A percentile compares a stretch with the other conserved stretches of the same genome.
These are phyloP conservation scores for Suhomyces sp. DNA, from an alignment of 805 yeast species.

Conservation along the genomic window DNA sequence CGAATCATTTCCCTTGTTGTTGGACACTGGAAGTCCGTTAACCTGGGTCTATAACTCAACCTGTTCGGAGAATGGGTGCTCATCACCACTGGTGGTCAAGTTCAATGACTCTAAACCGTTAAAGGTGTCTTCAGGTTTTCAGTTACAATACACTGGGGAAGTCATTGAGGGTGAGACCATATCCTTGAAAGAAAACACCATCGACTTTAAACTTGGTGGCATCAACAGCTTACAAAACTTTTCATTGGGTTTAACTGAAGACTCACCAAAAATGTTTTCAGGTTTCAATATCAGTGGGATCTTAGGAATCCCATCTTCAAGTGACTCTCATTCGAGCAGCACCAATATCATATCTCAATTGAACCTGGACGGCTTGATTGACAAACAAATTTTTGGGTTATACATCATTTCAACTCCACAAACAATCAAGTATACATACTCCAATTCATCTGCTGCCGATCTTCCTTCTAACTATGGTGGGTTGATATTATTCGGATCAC, in stretches of 20 bases:
- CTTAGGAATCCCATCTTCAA: conserved; percentile 50
- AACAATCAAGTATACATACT: conserved; percentile 13
- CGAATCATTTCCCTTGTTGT: conserved; percentile 46
- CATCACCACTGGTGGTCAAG: conserved; percentile 21
- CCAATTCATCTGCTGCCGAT: conserved; percentile 23
- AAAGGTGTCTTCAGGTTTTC: conserved; percentile 35
- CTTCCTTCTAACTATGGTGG: conserved; percentile 31
- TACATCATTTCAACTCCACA: conserved; percentile 17
- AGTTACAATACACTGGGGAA: conserved; percentile 54
- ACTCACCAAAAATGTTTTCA: conserved; percentile 53
- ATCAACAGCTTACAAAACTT: conserved; percentile 25
- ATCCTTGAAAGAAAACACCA: conserved; percentile 26
- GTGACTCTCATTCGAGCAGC: conserved; percentile 22
- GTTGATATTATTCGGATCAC: conserved; percentile 24
- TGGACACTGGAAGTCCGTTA: conserved; percentile 67
- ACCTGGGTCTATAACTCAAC: conserved; percentile 59
- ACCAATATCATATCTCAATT: conserved; percentile 43
- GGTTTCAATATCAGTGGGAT: conserved; percentile 58
- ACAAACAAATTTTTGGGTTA: conserved; percentile 39
- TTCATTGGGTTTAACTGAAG: conserved; percentile 52
- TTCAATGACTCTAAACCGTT: conserved; percentile 20
- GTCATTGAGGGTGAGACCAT: conserved; percentile 51
- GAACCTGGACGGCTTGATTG: conserved; percentile 32
- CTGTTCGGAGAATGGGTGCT: conserved; percentile 48
- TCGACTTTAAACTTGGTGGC: conserved; percentile 36